Percentiles rank a stretch among this genome's conserved stretches.
Evolutionary conservation across 495 filamentous ascomycete species (phyloP).

Genomic region (Cladorrhinum samala): DNA sequence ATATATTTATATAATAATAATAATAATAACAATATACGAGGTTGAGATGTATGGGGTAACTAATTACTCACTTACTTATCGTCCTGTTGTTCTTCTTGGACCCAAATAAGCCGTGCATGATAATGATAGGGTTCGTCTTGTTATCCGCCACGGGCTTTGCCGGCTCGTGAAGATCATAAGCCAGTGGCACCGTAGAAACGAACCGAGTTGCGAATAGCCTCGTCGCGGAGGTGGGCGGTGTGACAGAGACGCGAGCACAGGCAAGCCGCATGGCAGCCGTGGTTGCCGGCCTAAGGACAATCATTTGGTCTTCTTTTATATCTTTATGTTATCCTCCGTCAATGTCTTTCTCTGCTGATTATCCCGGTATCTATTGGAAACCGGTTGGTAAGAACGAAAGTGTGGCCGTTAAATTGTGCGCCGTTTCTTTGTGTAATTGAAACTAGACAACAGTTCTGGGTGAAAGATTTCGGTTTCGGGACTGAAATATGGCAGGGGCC

Average conservation of each 20-base stretch:
- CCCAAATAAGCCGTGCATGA: constrained; percentile 93
- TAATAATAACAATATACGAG: background rate
- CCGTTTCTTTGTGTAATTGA: background rate
- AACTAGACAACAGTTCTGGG: background rate
- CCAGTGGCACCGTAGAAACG: constrained; percentile 38
- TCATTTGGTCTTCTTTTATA: constrained; percentile 1
- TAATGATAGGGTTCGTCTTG: constrained; percentile 63
- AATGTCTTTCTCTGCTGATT: no score
- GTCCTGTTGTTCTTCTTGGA: constrained; percentile 93
- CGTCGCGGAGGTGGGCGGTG: background rate
- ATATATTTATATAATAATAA: background rate
- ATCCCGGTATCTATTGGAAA: no score
- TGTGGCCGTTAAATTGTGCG: background rate
- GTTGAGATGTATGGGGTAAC: background rate
- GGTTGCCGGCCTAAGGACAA: background rate
- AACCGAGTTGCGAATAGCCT: constrained; percentile 1
- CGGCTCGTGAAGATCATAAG: constrained; percentile 55
- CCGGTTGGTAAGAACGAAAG: background rate
- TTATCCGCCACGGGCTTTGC: constrained; percentile 28
- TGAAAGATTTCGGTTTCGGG: background rate
- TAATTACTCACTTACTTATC: constrained; percentile 81
- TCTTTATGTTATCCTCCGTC: background rate
- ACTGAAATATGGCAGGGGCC: constrained; percentile 8
- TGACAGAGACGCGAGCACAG: constrained; percentile 2
- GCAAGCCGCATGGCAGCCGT: background rate